Conservation (phyloP, 2,329 filamentous ascomycete species). For the Fusarium sp. region DNA sequence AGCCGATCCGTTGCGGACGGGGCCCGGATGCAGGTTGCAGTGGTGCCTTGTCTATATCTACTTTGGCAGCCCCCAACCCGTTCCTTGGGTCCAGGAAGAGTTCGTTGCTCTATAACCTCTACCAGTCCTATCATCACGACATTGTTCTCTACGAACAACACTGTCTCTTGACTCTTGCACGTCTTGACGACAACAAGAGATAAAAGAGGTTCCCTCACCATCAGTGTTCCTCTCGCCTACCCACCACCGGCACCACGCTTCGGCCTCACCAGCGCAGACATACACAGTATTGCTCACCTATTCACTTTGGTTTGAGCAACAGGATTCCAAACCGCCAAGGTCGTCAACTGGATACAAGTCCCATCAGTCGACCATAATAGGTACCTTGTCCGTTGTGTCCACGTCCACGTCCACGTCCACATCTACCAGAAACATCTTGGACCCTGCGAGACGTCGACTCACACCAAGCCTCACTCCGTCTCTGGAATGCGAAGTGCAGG, state of each 20-base stretch:
- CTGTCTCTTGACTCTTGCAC: constrained; percentile 11
- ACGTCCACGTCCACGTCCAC: constrained; percentile 1
- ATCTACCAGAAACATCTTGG: constrained; percentile 35
- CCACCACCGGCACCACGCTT: constrained; percentile 1
- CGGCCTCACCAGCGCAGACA: constrained; percentile 12
- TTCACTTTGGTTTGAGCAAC: constrained; percentile 7
- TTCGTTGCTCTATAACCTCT: constrained; percentile 32
- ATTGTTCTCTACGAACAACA: constrained; percentile 25
- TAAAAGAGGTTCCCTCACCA: constrained; percentile 19
- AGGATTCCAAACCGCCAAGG: background rate
- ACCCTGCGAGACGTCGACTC: constrained; percentile 32
- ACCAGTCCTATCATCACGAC: background rate
- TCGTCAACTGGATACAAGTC: constrained; percentile 7
- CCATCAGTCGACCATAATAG: constrained; percentile 18
- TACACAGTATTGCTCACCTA: background rate
- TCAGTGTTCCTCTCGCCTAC: constrained; percentile 4
- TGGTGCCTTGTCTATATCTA: constrained; percentile 47
- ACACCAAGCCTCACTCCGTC: constrained; percentile 35
- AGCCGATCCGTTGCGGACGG: constrained; percentile 43
- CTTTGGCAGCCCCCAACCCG: constrained; percentile 40
- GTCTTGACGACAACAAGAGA: constrained; percentile 14
- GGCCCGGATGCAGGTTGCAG: constrained; percentile 43
- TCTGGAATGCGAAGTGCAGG: constrained; percentile 46
- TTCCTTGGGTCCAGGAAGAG: constrained; percentile 35
- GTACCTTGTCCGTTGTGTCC: constrained; percentile 9